phyloP scores from a whole-genome alignment of 1,284 basidiomycete species.

The Cerioporus squamosus region DNA sequence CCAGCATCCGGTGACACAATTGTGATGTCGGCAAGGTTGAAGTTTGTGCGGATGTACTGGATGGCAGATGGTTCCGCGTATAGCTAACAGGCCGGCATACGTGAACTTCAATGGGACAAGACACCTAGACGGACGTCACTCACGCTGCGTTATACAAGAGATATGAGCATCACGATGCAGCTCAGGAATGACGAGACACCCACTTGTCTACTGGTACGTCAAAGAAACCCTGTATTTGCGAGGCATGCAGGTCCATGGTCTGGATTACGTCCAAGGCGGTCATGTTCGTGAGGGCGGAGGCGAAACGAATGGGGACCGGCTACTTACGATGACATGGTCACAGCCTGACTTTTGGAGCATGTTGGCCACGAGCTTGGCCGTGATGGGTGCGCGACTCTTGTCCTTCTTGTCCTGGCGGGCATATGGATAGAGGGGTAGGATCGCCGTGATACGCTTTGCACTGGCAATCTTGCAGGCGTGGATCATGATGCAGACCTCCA shows the following conservation, averaged over 20 bases:
- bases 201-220: conserved; percentile 99
- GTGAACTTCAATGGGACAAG: conserved; percentile 31
- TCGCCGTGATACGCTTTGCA: conserved; percentile 95
- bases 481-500: conserved; percentile 99
- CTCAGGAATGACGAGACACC: conserved; percentile 44
- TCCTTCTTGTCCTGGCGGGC: conserved; percentile 99
- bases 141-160: conserved; percentile 45
- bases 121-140: conserved; percentile 38
- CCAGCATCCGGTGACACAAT: conserved; percentile 99
- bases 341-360: conserved; percentile 98
- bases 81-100: conserved; percentile 55
- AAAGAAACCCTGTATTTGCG: conserved; percentile 99
- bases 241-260: conserved; percentile 99
- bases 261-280: conserved; percentile 36
- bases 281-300: conserved; percentile 4
- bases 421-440: conserved; percentile 95
- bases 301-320: background rate
- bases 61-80: conserved; percentile 98
- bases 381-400: conserved; percentile 98
- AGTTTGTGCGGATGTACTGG: conserved; percentile 92
- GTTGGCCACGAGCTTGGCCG: conserved; percentile 98
- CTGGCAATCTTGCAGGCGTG: conserved; percentile 99
- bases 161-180: conserved; percentile 23
- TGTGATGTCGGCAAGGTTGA: conserved; percentile 87
- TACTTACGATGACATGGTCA: conserved; percentile 96